Evolutionary conservation across 768 basidiomycete species (phyloP), one percentile per base, ranked within the genome.

Genomic region (Boletus bicolor): DNA sequence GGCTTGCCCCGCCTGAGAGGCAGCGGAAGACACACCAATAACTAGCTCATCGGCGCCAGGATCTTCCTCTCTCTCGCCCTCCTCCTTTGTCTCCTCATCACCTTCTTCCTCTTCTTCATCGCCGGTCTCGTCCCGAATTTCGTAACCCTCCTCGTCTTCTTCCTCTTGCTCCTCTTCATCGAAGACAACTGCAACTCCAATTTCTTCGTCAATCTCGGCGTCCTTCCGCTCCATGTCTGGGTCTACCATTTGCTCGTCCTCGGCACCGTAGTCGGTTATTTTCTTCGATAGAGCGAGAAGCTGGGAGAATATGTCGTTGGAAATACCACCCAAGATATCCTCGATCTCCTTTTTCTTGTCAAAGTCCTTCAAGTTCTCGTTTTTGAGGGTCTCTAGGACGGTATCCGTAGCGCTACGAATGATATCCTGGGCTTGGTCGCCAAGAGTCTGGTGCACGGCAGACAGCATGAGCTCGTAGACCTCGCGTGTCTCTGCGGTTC

Each of bases 161-260:
- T 91, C 93, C 24, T 97, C 94, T 64, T 93, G 86, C 60, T 97
- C 96, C 55, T 98, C 97, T 66, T 98, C 96, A 61, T 98, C 95
- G 56, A 98, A 98, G 6, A 98, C 88, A 8, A 99, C 95, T 0
- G 96, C 96, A 1, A 99, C 96, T n/a, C 96, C 95, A 43, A 91
- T 85, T 63, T 96, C 94, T 56, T 94, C 94, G 60, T 98, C 96
- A 63, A 98, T 93, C 72, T 89, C 93, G 3, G 85, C 91, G 54
- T 91, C 91, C 70, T 88, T 86, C 45, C 81, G 77, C 68, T 91
- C 93, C 73, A 80, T 78, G 61, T 92, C 91, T 0, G 88, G 88
- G 65, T 94, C 93, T 0, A 73, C 85, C 73, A 84, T 81, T 17
- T 78, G 71, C 69, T 91, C 92, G 59, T 95, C 93, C 67, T 94